A percentile compares a stretch with the other conserved stretches of the same genome.
phyloP scores from a whole-genome alignment of 2,329 filamentous ascomycete species.

The Aureobasidium sp. region DNA sequence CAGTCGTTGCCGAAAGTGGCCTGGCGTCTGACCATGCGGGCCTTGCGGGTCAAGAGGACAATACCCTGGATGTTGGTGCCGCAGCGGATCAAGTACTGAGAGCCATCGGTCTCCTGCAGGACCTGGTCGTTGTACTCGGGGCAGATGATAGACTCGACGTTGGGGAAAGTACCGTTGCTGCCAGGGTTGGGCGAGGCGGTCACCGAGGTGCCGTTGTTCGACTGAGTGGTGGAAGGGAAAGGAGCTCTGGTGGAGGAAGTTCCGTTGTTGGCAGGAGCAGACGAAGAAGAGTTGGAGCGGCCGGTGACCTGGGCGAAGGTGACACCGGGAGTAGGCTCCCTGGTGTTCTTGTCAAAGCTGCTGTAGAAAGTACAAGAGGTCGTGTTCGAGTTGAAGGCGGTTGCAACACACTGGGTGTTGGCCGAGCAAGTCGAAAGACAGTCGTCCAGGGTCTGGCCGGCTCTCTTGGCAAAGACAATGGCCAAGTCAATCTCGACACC shows the following conservation, averaged over 20 bases:
- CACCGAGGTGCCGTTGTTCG: not conserved
- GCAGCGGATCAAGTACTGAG: conserved; percentile 2
- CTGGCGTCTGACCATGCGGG: conserved; percentile 8
- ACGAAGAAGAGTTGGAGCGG: not conserved
- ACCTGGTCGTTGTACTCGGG: conserved; percentile 1
- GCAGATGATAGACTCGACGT: not conserved
- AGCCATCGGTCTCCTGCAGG: not conserved
- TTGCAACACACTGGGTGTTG: not conserved
- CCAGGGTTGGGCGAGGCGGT: conserved; percentile 1
- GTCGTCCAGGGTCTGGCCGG: not conserved
- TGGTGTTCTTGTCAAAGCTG: not conserved
- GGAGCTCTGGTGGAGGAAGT: not conserved
- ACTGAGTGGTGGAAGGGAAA: not conserved
- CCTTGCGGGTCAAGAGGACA: conserved; percentile 6
- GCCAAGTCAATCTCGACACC: not conserved
- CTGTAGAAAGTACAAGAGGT: conserved; percentile 6
- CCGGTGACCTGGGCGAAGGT: not conserved
- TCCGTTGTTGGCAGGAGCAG: not conserved
- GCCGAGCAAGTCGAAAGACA: conserved; percentile 5
- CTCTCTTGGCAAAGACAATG: conserved; percentile 4
- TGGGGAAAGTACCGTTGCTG: not conserved
- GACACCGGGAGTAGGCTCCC: not conserved
- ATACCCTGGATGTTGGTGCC: not conserved
- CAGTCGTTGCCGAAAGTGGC: conserved; percentile 6
- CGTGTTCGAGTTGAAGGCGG: conserved; percentile 8